Evolutionary conservation across 208 protist genomes (phyloP), one percentile per base, ranked within the genome.

Genomic region (Leishmania major): DNA sequence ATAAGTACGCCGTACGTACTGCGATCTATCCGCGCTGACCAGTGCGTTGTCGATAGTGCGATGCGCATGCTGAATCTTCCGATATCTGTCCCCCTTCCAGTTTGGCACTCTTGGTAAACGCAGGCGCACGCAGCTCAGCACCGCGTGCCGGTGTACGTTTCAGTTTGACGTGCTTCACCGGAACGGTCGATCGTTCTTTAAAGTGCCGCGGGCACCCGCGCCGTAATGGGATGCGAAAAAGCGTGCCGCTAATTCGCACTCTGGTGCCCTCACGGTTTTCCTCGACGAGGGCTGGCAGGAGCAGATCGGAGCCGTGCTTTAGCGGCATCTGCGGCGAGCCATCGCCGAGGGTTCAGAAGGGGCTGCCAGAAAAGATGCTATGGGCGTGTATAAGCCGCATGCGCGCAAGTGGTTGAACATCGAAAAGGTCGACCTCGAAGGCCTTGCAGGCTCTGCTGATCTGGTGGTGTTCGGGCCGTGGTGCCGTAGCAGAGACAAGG

Each of bases 371-470:
- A 98, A 98, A 66, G 94, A 96, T 85, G 53, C 85, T 43, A 60
- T 85, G 45, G 86, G 85, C 60, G 59, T 86, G 11, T 98, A 97
- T 84, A 86, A 95, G 76, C 95, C 94, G 5, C 86, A 90, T 47
- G 88, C 86, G 19, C 87, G 96, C 40, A 92, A 95, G 80, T 98
- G 95, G 95, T 79, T 97, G 35, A 98, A 97, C 84, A 78, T 97
- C 25, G 98, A 98, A 82, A 97, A 96, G 80, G 94, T 97, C 79
- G 97, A 98, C 81, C 66, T 98, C 8, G 80, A 87, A 11, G 93
- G 91, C 37, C 88, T 96, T 73, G 93, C 92, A 0, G 96, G 98
- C 87, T 90, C 85, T 45, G 92, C 91, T 0, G 96, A 98, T 87
- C 70, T 98, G 55, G 62, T 97, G 37, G 90, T 94, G 47, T 49